Percentiles rank a stretch among this genome's conserved stretches.
Conservation (phyloP, 2,329 filamentous ascomycete genomes). For the Phaeophleospora eucalypticola region DNA sequence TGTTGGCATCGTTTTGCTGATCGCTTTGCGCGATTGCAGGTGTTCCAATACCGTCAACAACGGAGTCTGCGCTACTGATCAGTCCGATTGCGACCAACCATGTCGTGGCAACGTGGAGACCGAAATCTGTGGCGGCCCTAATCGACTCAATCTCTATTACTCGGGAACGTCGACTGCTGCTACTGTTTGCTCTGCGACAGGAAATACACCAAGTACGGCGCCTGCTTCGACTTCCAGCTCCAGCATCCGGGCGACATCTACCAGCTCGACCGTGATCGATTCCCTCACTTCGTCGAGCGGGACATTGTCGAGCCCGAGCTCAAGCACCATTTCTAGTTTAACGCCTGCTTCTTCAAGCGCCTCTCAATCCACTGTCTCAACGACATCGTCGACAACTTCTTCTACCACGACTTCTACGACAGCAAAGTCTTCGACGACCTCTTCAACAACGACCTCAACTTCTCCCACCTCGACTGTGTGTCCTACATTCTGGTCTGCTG, state of each 20-base stretch:
- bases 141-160: constrained; percentile 14
- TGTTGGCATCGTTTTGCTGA: too few relatives aligned
- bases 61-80: constrained; percentile 6
- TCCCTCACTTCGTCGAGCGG: not conserved
- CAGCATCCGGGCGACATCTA: not conserved
- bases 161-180: constrained; percentile 7
- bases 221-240: constrained; percentile 1
- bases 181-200: constrained; percentile 5
- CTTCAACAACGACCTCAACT: constrained; percentile 7
- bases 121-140: constrained; percentile 25
- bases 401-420: too few relatives aligned
- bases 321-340: not conserved
- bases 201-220: constrained; percentile 1
- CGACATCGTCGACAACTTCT: constrained; percentile 4
- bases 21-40: too few relatives aligned
- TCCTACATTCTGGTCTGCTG: constrained; percentile 29
- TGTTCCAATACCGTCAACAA: constrained; percentile 1
- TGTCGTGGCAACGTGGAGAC: constrained; percentile 26
- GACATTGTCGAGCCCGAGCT: not conserved
- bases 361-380: constrained; percentile 1
- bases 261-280: constrained; percentile 2
- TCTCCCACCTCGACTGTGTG: constrained; percentile 19
- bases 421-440: too few relatives aligned
- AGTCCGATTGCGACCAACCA: constrained; percentile 23
- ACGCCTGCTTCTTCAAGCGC: not conserved